phyloP scores from a whole-genome alignment of 2,329 filamentous ascomycete species.

The Stagonosporopsis cucurbitacearum region DNA sequence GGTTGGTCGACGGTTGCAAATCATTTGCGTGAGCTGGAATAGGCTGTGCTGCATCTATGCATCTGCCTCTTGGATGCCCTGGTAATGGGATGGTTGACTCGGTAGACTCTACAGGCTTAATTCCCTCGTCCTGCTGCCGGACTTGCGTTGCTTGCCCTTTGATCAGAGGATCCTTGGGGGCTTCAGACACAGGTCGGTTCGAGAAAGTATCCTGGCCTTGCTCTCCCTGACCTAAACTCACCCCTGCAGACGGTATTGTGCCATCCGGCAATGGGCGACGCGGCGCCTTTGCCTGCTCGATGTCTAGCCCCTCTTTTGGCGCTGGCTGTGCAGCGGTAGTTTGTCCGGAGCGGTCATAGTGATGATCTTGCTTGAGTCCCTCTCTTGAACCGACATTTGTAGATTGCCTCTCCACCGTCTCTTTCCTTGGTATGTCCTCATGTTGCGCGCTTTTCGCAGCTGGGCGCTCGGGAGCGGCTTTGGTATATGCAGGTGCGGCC shows the following conservation, averaged over 20 bases:
- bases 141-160: slow-evolving; percentile 29
- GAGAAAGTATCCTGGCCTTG: slow-evolving; percentile 47
- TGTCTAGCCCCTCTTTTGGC: slow-evolving; percentile 49
- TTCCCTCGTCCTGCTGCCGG: slow-evolving; percentile 31
- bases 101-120: slow-evolving; percentile 48
- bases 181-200: slow-evolving; percentile 40
- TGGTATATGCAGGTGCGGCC: slow-evolving; percentile 45
- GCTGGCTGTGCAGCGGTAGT: slow-evolving; percentile 50
- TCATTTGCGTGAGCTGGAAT: slow-evolving; percentile 61
- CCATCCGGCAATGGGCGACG: slow-evolving; percentile 58
- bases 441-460: slow-evolving; percentile 27
- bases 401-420: slow-evolving; percentile 35
- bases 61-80: slow-evolving; percentile 35
- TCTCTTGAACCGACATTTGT: slow-evolving; percentile 32
- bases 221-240: slow-evolving; percentile 35
- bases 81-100: slow-evolving; percentile 53
- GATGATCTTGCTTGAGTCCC: slow-evolving; percentile 59
- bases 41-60: slow-evolving; percentile 57
- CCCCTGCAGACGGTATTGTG: slow-evolving; percentile 54
- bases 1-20: slow-evolving; percentile 43
- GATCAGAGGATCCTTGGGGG: slow-evolving; percentile 46
- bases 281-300: slow-evolving; percentile 56
- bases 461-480: slow-evolving; percentile 30
- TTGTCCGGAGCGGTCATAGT: slow-evolving; percentile 54
- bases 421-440: slow-evolving; percentile 38